Base-by-base conservation (phyloP, 75 land plant species). In the Sequoiadendron giganteum region DNA sequence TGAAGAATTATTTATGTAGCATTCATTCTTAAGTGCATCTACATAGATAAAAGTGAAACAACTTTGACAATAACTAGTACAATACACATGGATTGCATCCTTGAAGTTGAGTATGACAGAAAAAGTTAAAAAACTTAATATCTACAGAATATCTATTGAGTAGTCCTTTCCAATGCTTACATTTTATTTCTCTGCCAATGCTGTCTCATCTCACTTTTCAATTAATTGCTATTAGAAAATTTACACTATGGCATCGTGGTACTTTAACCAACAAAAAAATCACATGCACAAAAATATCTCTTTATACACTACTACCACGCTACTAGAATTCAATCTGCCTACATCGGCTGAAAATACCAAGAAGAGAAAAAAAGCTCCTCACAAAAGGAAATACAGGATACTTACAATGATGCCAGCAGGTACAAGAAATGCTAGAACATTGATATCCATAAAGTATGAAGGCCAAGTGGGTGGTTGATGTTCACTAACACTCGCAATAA, bases 401-500 rank as follows among this genome's bases (percentile, higher is more conserved):
- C 99, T 95, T 93, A 98, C 99, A 88, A 97, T 92, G n/a, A 98
- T 97, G 36, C 99, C 99, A 87, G 99, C 99, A 70, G 99, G 99
- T 86, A 96, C 99, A 87, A 98, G 90, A 89, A 98, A 98, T 58
- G 99, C 99, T 88, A 98, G 90, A 34, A 98, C 94, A 93, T 97
- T 97, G 72, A 98, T 97, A 91, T 98, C 99, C 99, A 98, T 98
- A 90, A 98, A 98, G 90, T 98, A 98, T 30, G 99, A 98, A 39
- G 99, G 99, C 99, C 99, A 98, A 13, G 99, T 98, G 32, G 99
- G 99, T 45, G 99, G 99, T 80, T 98, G 99, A 95, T 98, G 99
- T 89, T 98, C 99, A 93, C 99, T 98, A 32, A 98, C 99, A 92
- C 99, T 98, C 21, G 99, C 99, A 89, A 98, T 98, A 48, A 98